Evolutionary conservation across 1,139 yeast species (phyloP).

Genomic region (Suhomyces chickasaworum): DNA sequence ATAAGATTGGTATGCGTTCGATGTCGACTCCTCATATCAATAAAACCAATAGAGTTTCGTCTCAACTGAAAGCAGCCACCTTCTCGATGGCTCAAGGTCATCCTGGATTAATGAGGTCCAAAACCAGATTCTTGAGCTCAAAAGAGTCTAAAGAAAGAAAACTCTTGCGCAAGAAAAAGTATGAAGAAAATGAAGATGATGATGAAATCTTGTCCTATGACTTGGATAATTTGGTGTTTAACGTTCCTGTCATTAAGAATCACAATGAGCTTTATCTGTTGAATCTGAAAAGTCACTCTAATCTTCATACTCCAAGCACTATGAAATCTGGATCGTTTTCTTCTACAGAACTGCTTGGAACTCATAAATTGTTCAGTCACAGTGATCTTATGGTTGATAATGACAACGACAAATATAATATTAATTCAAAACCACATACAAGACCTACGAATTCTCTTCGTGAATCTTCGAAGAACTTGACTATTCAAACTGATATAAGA

Average conservation of each 20-base stretch:
- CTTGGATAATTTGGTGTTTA: slow-evolving; percentile 41
- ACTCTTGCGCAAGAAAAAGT: slow-evolving; percentile 41
- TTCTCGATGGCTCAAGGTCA: slow-evolving; percentile 2
- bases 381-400: slow-evolving; percentile 33
- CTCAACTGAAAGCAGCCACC: slow-evolving; percentile 7
- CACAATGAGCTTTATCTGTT: slow-evolving; percentile 36
- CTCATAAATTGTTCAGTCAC: slow-evolving; percentile 19
- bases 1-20: slow-evolving; percentile 4
- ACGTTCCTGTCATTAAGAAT: slow-evolving; percentile 47
- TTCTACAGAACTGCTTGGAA: neutral
- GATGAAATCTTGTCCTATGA: slow-evolving; percentile 44
- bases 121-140: slow-evolving; percentile 38
- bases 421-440: slow-evolving; percentile 13
- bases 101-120: slow-evolving; percentile 27
- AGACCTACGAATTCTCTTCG: slow-evolving; percentile 28
- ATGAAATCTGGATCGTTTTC: slow-evolving; percentile 6
- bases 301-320: slow-evolving; percentile 11
- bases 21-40: slow-evolving; percentile 9
- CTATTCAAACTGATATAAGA: slow-evolving; percentile 11
- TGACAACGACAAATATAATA: slow-evolving; percentile 31
- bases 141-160: slow-evolving; percentile 44
- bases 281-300: slow-evolving; percentile 10
- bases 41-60: neutral
- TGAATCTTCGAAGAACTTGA: slow-evolving; percentile 3
- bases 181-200: slow-evolving; percentile 48